These are phyloP conservation scores for Phylloporus sp. DNA, from an alignment of 768 basidiomycete genomes.

Conservation along the genomic window DNA sequence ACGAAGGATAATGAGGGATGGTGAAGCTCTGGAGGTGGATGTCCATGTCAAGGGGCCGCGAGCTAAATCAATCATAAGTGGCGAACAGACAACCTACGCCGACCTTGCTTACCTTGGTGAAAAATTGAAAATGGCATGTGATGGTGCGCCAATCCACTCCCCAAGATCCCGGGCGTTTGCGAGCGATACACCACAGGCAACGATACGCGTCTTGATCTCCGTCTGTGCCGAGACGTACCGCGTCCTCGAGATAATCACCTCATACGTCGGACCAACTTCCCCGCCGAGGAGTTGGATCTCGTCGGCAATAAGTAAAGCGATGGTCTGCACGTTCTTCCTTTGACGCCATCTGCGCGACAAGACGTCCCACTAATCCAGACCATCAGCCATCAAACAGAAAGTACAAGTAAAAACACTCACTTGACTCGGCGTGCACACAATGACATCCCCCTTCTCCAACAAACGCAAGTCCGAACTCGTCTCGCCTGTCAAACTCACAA, in stretches of 20 bases:
- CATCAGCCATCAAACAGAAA: neutral
- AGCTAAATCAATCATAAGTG: conserved; percentile 41
- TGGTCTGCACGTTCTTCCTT: conserved; percentile 91
- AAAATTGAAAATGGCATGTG: conserved; percentile 97
- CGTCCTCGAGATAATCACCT: conserved; percentile 93
- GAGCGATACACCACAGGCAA: conserved; percentile 87
- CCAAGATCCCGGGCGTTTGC: conserved; percentile 95
- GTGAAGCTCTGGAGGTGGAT: conserved; percentile 95
- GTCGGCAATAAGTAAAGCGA: conserved; percentile 90
- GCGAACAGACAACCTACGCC: neutral
- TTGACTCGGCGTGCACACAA: conserved; percentile 91
- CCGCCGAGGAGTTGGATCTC: conserved; percentile 95
- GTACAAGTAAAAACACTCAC: conserved; percentile 39
- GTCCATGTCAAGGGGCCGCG: conserved; percentile 95
- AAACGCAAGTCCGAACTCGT: conserved; percentile 86
- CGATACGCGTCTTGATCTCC: conserved; percentile 83
- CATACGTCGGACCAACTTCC: conserved; percentile 93
- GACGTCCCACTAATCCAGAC: conserved; percentile 83
- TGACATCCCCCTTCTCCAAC: conserved; percentile 86
- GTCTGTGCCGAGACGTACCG: conserved; percentile 94
- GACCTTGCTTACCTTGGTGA: conserved; percentile 65
- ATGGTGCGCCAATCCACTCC: conserved; percentile 95
- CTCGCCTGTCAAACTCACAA: conserved; percentile 91
- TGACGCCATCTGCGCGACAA: conserved; percentile 94
- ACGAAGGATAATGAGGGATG: conserved; percentile 95